These are phyloP conservation scores for Cardamine chenopodiifolia DNA, from an alignment of 345 rosid species.

Conservation along the genomic window DNA sequence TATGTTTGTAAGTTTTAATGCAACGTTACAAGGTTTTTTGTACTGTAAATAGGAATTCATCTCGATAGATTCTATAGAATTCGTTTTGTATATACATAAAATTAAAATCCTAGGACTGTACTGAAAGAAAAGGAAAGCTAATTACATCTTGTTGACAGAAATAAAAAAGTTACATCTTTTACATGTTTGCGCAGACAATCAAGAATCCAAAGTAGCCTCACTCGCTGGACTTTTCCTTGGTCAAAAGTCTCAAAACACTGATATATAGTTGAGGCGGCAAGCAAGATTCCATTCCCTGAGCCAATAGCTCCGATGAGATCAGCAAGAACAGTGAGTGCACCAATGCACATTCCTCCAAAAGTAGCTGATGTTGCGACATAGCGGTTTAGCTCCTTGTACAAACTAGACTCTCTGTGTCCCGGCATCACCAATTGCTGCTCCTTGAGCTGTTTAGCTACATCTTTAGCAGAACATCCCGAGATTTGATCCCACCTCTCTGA, in stretches of 20 bases:
- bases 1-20: no score
- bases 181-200: neutral
- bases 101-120: neutral
- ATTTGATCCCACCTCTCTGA: neutral
- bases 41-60: neutral
- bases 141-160: neutral
- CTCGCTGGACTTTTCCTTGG: conserved; percentile 11
- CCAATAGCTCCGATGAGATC: conserved; percentile 28
- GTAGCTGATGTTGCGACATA: conserved; percentile 13
- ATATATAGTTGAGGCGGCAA: conserved; percentile 11
- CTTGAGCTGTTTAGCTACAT: conserved; percentile 15
- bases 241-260: conserved; percentile 15
- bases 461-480: conserved; percentile 5
- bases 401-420: neutral
- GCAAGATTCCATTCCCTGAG: conserved; percentile 22
- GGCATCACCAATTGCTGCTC: neutral
- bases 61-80: neutral
- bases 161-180: neutral
- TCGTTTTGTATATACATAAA: neutral
- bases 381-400: conserved; percentile 2
- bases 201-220: neutral
- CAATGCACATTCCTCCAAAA: conserved; percentile 33
- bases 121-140: neutral
- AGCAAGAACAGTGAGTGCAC: conserved; percentile 34
- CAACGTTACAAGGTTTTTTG: no score